Conservation (phyloP, 2,329 filamentous ascomycete species). For the Fusarium nanum region DNA sequence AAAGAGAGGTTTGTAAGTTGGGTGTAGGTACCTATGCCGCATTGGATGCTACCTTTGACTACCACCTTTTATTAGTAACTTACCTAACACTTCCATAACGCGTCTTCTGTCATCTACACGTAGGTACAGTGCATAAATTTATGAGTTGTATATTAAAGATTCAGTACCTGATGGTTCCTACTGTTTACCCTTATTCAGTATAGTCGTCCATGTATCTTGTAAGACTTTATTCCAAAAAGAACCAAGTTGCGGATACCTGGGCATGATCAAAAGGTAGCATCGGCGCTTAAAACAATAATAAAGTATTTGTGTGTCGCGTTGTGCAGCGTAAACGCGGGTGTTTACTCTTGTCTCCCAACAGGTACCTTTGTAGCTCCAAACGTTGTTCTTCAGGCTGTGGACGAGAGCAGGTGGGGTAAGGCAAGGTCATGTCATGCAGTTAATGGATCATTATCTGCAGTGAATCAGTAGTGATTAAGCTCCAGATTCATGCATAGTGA, state of each 20-base stretch:
- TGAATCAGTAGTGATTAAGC: conserved; percentile 18
- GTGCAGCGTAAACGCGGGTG: not conserved
- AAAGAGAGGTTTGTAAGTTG: conserved; percentile 72
- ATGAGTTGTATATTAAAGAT: not conserved
- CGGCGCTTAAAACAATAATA: not conserved
- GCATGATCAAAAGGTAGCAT: not conserved
- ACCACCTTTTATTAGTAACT: not conserved
- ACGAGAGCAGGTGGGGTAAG: not conserved
- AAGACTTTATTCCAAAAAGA: not conserved
- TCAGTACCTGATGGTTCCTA: not conserved
- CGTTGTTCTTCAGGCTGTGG: not conserved
- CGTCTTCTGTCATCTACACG: not conserved
- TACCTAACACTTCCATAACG: too few relatives aligned
- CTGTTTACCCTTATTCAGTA: not conserved
- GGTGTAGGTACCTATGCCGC: conserved; percentile 8
- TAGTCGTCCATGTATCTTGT: not conserved
- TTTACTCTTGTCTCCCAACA: not conserved
- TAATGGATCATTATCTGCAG: conserved; percentile 4
- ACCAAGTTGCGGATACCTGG: too few relatives aligned
- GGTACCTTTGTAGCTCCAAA: not conserved
- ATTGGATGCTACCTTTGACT: too few relatives aligned
- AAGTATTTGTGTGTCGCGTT: not conserved
- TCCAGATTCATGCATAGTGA: not conserved
- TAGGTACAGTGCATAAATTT: not conserved
- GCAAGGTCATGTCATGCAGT: conserved; percentile 14